Conservation (phyloP, 352 stramenopile genomes). For the Pythium monospermum region DNA sequence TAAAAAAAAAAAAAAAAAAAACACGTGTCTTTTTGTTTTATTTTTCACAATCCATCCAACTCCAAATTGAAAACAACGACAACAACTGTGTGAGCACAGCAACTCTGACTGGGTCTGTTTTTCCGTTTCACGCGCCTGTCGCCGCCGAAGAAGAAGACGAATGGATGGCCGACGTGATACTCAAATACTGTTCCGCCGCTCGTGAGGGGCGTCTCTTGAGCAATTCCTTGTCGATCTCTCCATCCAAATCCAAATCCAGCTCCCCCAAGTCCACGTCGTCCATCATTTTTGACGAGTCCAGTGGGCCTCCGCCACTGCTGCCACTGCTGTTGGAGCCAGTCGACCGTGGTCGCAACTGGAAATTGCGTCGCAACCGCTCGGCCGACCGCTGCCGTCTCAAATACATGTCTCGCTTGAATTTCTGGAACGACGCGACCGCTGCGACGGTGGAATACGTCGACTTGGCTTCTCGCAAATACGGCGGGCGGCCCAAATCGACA, state of each 20-base stretch:
- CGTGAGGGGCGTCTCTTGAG: constrained; percentile 48
- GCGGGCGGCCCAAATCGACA: constrained; percentile 26
- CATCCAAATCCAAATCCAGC: constrained; percentile 57
- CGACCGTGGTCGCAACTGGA: too few relatives aligned
- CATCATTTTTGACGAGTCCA: neutral
- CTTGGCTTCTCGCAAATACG: constrained; percentile 47
- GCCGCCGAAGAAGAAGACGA: neutral
- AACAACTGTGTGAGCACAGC: neutral
- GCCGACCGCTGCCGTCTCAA: constrained; percentile 37
- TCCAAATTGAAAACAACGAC: too few relatives aligned
- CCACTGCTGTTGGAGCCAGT: too few relatives aligned
- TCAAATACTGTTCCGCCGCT: constrained; percentile 24
- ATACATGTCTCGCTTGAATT: constrained; percentile 44
- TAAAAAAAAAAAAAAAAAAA: too few relatives aligned
- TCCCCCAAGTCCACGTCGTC: constrained; percentile 44
- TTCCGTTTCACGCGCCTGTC: neutral
- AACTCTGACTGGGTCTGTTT: too few relatives aligned
- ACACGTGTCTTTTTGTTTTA: too few relatives aligned
- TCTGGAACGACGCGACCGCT: constrained; percentile 41
- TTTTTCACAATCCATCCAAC: too few relatives aligned
- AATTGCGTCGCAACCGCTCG: constrained; percentile 28
- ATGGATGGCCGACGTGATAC: too few relatives aligned
- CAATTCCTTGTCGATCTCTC: constrained; percentile 69
- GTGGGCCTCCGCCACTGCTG: too few relatives aligned
- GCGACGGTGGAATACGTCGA: constrained; percentile 23